These are phyloP conservation scores for Aegilops longissima DNA, from an alignment of 176 grass and related monocot species.

Conservation along the genomic window DNA sequence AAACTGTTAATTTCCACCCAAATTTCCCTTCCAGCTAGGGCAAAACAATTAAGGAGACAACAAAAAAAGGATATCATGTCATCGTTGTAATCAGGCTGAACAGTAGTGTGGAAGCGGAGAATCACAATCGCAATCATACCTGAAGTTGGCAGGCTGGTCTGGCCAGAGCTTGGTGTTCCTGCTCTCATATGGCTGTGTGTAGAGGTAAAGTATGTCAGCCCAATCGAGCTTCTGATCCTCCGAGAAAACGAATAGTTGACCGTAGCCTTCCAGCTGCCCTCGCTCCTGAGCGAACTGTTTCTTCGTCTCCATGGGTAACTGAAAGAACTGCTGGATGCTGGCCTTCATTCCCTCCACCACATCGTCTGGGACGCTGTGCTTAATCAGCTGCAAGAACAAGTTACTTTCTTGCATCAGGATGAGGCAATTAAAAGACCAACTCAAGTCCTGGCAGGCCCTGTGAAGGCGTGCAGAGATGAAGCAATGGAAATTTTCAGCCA, in stretches of 20 bases:
- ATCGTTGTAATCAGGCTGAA: neutral
- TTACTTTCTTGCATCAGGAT: neutral
- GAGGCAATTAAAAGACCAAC: too few relatives aligned
- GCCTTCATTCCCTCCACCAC: conserved; percentile 38
- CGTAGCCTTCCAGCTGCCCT: conserved; percentile 51
- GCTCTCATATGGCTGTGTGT: conserved; percentile 21
- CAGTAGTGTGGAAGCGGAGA: neutral
- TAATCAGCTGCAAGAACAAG: conserved; percentile 29
- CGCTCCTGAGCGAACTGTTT: conserved; percentile 20
- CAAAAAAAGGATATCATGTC: neutral
- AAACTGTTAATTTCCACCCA: too few relatives aligned
- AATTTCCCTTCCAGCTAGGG: neutral
- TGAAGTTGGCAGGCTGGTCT: conserved; percentile 35
- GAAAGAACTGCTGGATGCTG: conserved; percentile 33
- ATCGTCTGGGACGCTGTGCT: conserved; percentile 12
- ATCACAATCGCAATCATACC: neutral
- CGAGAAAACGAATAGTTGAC: conserved; percentile 51
- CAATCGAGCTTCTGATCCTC: conserved; percentile 69
- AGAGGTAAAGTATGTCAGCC: conserved; percentile 48
- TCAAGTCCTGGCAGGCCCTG: too few relatives aligned
- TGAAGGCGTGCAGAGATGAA: neutral
- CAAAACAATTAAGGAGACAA: neutral
- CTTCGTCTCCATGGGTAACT: conserved; percentile 32
- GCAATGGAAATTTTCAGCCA: neutral
- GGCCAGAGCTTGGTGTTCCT: conserved; percentile 57